Conservation (phyloP, 2,329 filamentous ascomycete species). For the Fusarium nurragi region DNA sequence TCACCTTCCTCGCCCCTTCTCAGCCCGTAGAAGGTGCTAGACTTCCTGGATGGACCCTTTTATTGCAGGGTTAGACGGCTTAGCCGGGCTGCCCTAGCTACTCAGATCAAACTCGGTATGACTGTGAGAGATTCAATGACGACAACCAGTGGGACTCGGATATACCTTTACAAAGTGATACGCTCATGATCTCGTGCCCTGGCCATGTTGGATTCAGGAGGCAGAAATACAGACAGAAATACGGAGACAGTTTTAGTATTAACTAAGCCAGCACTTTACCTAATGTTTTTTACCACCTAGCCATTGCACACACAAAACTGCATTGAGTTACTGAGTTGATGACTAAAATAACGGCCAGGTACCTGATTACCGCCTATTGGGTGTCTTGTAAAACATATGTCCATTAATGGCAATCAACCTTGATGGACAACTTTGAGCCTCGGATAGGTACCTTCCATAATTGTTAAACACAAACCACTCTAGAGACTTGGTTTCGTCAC, state of each 20-base stretch:
- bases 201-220: too few relatives aligned
- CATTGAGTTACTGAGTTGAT: slow-evolving; percentile 4
- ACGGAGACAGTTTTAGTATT: too few relatives aligned
- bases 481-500: background rate
- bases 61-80: slow-evolving; percentile 3
- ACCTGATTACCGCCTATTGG: background rate
- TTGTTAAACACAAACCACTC: background rate
- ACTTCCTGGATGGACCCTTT: slow-evolving; percentile 26
- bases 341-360: slow-evolving; percentile 31
- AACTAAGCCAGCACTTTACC: too few relatives aligned
- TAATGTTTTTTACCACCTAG: too few relatives aligned
- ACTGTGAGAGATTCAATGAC: slow-evolving; percentile 28
- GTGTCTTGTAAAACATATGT: background rate
- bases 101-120: slow-evolving; percentile 9
- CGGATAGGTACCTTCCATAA: background rate
- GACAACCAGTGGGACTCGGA: slow-evolving; percentile 29
- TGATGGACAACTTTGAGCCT: slow-evolving; percentile 43
- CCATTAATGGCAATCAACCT: slow-evolving; percentile 36
- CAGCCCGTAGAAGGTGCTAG: slow-evolving; percentile 47
- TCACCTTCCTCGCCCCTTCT: slow-evolving; percentile 11
- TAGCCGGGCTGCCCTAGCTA: slow-evolving; percentile 12
- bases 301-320: background rate
- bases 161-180: slow-evolving; percentile 11
- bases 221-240: too few relatives aligned
- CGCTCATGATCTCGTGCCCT: slow-evolving; percentile 8